Evolutionary conservation across 2,329 filamentous ascomycete genomes (phyloP).

Genomic region (Diaporthe ilicicola): DNA sequence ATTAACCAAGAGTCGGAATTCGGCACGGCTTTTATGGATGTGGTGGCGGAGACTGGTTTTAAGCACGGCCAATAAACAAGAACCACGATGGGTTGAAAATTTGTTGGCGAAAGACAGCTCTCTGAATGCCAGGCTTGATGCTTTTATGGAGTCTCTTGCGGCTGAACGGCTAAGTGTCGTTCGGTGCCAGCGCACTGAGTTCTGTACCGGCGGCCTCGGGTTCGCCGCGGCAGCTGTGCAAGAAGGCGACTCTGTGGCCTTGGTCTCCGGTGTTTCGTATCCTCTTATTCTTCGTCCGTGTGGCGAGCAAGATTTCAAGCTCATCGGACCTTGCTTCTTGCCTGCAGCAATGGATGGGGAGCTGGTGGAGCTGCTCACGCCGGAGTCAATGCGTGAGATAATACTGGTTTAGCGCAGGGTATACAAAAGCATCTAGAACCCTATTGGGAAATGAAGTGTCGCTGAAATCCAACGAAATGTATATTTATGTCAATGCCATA

Average conservation of each 20-base stretch:
- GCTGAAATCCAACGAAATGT: too few species aligned
- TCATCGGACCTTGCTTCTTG: not conserved
- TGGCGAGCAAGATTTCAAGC: not conserved
- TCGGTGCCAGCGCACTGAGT: not conserved
- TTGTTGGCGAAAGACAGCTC: not conserved
- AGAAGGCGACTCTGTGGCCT: not conserved
- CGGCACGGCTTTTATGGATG: not conserved
- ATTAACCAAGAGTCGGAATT: fast-evolving
- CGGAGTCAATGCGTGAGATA: not conserved
- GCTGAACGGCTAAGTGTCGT: not conserved
- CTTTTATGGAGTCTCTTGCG: not conserved
- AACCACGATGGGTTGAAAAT: not conserved
- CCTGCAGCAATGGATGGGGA: not conserved
- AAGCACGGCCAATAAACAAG: not conserved
- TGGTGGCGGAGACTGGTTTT: not conserved
- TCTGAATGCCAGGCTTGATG: not conserved
- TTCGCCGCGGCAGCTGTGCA: not conserved
- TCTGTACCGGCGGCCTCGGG: not conserved
- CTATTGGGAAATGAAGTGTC: too few species aligned
- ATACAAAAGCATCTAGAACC: too few species aligned
- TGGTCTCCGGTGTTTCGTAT: not conserved
- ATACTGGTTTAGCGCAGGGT: not conserved
- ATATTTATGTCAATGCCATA: too few species aligned
- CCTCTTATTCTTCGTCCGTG: not conserved
- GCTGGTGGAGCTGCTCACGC: not conserved